phyloP scores from a whole-genome alignment of 2,329 filamentous ascomycete genomes.

The Zymoseptoria crescenta region DNA sequence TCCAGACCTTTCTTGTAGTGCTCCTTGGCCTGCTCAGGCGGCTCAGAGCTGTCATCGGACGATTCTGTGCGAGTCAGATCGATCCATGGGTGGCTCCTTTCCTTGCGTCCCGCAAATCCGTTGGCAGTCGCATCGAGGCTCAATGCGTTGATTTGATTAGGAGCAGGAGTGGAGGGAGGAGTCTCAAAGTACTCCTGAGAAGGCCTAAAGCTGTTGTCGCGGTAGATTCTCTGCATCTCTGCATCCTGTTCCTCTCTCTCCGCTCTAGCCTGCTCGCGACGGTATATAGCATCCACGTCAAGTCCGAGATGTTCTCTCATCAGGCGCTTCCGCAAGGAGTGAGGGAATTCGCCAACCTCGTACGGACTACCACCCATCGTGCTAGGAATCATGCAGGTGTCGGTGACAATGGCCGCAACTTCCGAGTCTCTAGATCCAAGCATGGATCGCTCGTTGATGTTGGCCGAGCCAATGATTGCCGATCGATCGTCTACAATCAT shows the following conservation, averaged over 20 bases:
- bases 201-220: constrained; percentile 16
- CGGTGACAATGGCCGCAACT: constrained; percentile 78
- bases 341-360: constrained; percentile 82
- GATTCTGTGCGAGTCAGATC: constrained; percentile 12
- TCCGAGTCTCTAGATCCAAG: constrained; percentile 87
- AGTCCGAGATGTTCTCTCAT: constrained; percentile 97
- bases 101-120: constrained; percentile 9
- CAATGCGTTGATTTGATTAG: constrained; percentile 15
- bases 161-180: constrained; percentile 30
- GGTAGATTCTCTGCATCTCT: constrained; percentile 39
- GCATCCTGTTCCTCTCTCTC: constrained; percentile 51
- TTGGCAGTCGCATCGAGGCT: constrained; percentile 17
- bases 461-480: constrained; percentile 91
- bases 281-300: constrained; percentile 74
- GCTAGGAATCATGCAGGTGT: constrained; percentile 87
- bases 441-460: constrained; percentile 98
- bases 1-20: constrained; percentile 11
- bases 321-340: constrained; percentile 82
- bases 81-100: constrained; percentile 12
- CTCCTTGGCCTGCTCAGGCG: constrained; percentile 6
- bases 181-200: constrained; percentile 21
- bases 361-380: constrained; percentile 87
- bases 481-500: constrained; percentile 93
- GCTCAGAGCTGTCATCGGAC: constrained; percentile 4
- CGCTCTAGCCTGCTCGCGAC: constrained; percentile 24